Evolutionary conservation across 352 stramenopile genomes (phyloP), one percentile per base, ranked within the genome.

Genomic region (Phytophthora constricta): DNA sequence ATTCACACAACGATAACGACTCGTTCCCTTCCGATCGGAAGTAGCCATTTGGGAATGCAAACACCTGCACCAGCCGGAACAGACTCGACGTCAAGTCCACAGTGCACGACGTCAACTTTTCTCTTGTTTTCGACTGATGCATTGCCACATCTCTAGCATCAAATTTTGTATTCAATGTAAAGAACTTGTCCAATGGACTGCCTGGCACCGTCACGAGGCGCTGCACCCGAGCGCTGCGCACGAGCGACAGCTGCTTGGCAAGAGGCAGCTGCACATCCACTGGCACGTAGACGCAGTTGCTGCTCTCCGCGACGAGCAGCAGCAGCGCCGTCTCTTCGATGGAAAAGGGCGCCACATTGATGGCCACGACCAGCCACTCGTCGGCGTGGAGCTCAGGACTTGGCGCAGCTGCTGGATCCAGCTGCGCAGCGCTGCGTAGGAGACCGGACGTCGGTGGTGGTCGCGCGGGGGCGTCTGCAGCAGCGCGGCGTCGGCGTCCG

Each of bases 271-370:
- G 47, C 2, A 65, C 26, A 50, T 91, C 80, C 27, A 91, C 51
- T 0, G 82, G 70, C 10, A 88, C 78, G 48, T 88, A 89, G 3
- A 74, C 46, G 68, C 76, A 82, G 1, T 53, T n/a, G 9, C 17
- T 47, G 27, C 79, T 52, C 5, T 73, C 57, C 0, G 65, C 71
- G 11, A 81, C 57, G 7, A 78, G 19, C n/a, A 89, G 25, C 62
- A 87, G 61, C 33, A 67, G 47, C 28, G 68, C 74, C 13, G 76
- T 80, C 65, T 89, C 82, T 49, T 89, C 77, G 7, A 80, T 43
- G 0, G 79, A 86, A 43, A 72, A 91, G 4, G 74, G 65, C 1
- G 58, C 27, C 51, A 86, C 42, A 19, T 81, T 79, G 45, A 91
- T 74, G 2, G 55, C 82, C 2, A 90, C 57, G 10, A 74, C 49